Conservation (phyloP, 352 stramenopile species). For the Albugo candida region DNA sequence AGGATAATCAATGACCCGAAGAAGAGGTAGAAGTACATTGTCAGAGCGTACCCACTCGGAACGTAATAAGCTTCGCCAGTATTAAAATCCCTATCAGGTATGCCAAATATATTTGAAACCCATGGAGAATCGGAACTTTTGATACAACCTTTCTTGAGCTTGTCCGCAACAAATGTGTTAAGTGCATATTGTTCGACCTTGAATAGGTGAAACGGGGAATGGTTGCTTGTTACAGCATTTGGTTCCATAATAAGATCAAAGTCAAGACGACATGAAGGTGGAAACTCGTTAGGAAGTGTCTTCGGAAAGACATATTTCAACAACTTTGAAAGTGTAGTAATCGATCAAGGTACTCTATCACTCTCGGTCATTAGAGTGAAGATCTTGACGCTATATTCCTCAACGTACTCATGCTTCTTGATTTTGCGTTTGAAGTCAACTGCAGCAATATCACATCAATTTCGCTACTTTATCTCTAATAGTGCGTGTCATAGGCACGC, state of each 20-base stretch:
- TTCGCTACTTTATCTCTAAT: slow-evolving; percentile 2
- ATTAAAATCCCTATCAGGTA: too few relatives aligned
- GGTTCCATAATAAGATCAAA: background rate
- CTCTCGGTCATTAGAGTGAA: slow-evolving; percentile 8
- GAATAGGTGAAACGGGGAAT: background rate
- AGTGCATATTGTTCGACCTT: too few relatives aligned
- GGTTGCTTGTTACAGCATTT: background rate
- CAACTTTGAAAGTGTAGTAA: background rate
- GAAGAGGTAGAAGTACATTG: background rate
- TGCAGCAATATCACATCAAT: background rate
- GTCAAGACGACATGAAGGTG: background rate
- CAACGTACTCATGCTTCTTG: slow-evolving; percentile 7
- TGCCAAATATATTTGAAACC: too few relatives aligned
- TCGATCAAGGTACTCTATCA: slow-evolving; percentile 1
- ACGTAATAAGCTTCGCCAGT: too few relatives aligned
- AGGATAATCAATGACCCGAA: slow-evolving; percentile 4
- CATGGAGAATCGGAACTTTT: too few relatives aligned
- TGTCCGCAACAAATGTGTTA: too few relatives aligned
- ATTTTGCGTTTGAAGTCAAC: slow-evolving; percentile 1
- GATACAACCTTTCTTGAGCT: too few relatives aligned
- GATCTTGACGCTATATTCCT: slow-evolving; percentile 4
- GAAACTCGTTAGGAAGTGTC: slow-evolving; percentile 3
- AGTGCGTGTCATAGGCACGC: background rate
- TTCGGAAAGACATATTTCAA: slow-evolving; percentile 1
- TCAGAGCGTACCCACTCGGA: too few relatives aligned